Evolutionary conservation across 305 asterid genomes (phyloP), one percentile per base, ranked within the genome.

Genomic region (Rubia tinctorum): DNA sequence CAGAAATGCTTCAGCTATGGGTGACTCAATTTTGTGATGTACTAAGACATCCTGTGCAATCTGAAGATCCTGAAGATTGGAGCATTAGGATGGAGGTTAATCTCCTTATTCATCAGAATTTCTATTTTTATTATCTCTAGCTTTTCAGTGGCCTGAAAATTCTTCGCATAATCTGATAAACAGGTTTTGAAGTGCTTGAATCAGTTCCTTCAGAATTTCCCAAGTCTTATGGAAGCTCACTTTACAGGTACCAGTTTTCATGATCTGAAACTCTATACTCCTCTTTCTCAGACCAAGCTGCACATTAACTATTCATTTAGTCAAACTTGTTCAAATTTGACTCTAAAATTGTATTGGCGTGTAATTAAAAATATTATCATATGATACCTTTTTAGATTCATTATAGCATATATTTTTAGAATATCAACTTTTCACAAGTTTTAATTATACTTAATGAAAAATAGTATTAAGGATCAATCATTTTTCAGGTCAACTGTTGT

Each of bases 21-120:
- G 87, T 92, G 88, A 89, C 89, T 63, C 97, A 88, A 71, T 92
- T 95, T 78, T 86, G 94, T 56, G 85, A 79, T 71, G 83, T 89
- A 78, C 80, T 95, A 76, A 77, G 82, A 73, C 77, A 78, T 74
- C 89, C 98, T 20, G 90, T 95, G 82, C 98, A 81, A 81, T 87
- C 93, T 74, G 99, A 95, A 85, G 98, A 90, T 81, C 99, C 99
- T 56, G 97, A 92, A 65, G 96, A 92, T 78, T 95, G 99, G 99
- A 87, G 95, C 91, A 89, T 89, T 71, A 86, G 94, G 81, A 89
- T 90, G 96, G 97, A 95, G 99, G 99, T 92, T 73, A 30, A 68
- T 72, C 66, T 78, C 69, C 72, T 82, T 53, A n/a, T 51, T 44
- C 14, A 25, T 71, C 47, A 1, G 8, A 71, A 22, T 23, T 49